Evolutionary conservation across 192 early-diverging fungal genomes (phyloP), one percentile per base, ranked within the genome.

Genomic region (Entomortierella parvispora): DNA sequence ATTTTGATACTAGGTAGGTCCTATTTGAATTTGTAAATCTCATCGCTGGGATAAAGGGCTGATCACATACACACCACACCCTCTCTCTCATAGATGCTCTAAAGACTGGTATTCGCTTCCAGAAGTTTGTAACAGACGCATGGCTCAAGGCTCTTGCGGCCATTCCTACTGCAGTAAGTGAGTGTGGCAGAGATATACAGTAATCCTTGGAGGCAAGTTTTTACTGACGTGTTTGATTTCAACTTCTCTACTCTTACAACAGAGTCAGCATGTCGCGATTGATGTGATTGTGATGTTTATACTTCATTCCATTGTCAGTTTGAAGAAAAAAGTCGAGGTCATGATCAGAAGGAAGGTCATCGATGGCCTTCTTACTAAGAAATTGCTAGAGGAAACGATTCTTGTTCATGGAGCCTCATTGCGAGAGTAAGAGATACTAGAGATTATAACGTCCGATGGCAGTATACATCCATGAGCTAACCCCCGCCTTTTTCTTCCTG

Each of bases 81-180:
- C 44, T 76, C 43, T 57, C 62, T 22, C 80, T 82, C 29, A 82
- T 81, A 81, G 92, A 94, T 57, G 86, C 88, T 1, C 82, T 94
- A 4, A 87, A 89, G 34, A 80, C 82, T 26, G 86, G 89, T 11
- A 80, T 94, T 23, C 83, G 88, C 33, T 86, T 88, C 37, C 87
- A 92, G 51, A 89, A 88, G 51, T 90, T 89, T 62, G 74, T 94
- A 44, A 83, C 84, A 29, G 89, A 91, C 50, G 86, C 87, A 2
- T 94, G 93, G 93, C 68, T 87, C 23, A 90, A 86, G 62, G 70
- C 83, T 4, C 83, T 93, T n/a, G 68, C 64, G 1, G 87, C 83
- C 9, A 61, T 84, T 0, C 67, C 82, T 17, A 57, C 74, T 9
- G 64, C 81, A 17, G 91, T 88, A 86, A 23, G 65, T 54, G n/a